Conservation (phyloP, 257 asterid genomes). For the Fraxinus quadrangulata region DNA sequence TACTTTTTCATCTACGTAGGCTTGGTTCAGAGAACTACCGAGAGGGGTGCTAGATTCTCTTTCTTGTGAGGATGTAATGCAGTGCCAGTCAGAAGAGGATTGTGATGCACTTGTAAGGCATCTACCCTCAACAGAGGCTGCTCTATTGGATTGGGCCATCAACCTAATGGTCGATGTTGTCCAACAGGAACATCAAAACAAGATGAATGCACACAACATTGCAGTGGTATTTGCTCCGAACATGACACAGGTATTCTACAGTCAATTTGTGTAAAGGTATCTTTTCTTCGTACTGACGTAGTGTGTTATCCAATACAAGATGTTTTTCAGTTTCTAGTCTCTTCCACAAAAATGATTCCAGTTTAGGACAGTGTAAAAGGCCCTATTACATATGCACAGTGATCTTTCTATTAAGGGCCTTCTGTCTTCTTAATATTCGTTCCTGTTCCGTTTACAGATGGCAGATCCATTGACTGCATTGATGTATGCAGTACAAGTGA, state of each 20-base stretch:
- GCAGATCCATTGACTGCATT: slow-evolving; percentile 87
- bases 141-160: slow-evolving; percentile 88
- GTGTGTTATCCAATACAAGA: neutral
- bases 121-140: slow-evolving; percentile 83
- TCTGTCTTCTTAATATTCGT: slow-evolving; percentile 6
- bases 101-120: slow-evolving; percentile 72
- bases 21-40: slow-evolving; percentile 99
- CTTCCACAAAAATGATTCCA: neutral
- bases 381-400: neutral
- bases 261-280: neutral
- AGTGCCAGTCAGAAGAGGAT: slow-evolving; percentile 85
- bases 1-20: slow-evolving; percentile 42
- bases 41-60: slow-evolving; percentile 89
- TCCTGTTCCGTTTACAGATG: slow-evolving; percentile 51
- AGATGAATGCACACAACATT: slow-evolving; percentile 90
- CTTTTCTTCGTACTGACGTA: neutral
- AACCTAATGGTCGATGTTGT: slow-evolving; percentile 96
- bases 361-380: neutral
- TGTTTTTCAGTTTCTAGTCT: neutral
- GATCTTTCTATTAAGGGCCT: neutral
- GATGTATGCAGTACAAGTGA: slow-evolving; percentile 93
- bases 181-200: slow-evolving; percentile 76
- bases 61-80: slow-evolving; percentile 88
- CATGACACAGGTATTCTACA: slow-evolving; percentile 79
- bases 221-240: slow-evolving; percentile 99